These are phyloP conservation scores for Vicia sativa DNA, from an alignment of 306 rosid genomes.

Conservation along the genomic window DNA sequence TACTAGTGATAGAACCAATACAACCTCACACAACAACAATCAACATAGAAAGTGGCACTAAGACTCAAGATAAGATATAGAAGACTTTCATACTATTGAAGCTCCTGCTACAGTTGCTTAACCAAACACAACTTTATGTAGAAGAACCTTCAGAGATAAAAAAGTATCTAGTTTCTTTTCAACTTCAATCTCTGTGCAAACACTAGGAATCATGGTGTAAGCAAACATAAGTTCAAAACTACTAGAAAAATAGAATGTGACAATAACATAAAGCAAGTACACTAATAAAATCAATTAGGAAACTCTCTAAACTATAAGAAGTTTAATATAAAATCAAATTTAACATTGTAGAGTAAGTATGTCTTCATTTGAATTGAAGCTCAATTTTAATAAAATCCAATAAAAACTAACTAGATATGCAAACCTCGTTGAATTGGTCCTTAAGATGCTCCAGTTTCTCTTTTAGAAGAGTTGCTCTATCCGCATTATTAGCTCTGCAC, in stretches of 20 bases:
- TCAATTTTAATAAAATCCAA: slow-evolving; percentile 25
- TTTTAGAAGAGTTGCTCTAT: slow-evolving; percentile 69
- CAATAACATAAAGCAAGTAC: slow-evolving; percentile 28
- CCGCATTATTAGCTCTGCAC: slow-evolving; percentile 74
- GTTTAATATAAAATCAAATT: slow-evolving; percentile 29
- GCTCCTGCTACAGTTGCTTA: slow-evolving; percentile 86
- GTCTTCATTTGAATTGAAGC: slow-evolving; percentile 9
- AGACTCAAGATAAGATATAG: slow-evolving; percentile 28
- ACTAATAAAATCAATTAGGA: slow-evolving; percentile 19
- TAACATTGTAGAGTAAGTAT: slow-evolving; percentile 7
- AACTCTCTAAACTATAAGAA: slow-evolving; percentile 30
- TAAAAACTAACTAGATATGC: slow-evolving; percentile 30
- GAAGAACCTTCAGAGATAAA: slow-evolving; percentile 60
- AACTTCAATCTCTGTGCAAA: slow-evolving; percentile 68
- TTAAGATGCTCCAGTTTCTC: slow-evolving; percentile 68
- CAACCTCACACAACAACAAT: slow-evolving; percentile 33
- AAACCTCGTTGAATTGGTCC: slow-evolving; percentile 76
- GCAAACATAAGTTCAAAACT: slow-evolving; percentile 21
- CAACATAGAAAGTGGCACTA: slow-evolving; percentile 9
- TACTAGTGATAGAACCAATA: too few species aligned
- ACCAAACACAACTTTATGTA: slow-evolving; percentile 54
- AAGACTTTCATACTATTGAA: slow-evolving; percentile 71
- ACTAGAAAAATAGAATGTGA: slow-evolving; percentile 8
- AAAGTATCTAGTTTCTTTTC: slow-evolving; percentile 73
- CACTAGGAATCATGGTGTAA: slow-evolving; percentile 53